Base-by-base conservation (phyloP, 176 grass and related monocot genomes). In the Aegilops tauschii region DNA sequence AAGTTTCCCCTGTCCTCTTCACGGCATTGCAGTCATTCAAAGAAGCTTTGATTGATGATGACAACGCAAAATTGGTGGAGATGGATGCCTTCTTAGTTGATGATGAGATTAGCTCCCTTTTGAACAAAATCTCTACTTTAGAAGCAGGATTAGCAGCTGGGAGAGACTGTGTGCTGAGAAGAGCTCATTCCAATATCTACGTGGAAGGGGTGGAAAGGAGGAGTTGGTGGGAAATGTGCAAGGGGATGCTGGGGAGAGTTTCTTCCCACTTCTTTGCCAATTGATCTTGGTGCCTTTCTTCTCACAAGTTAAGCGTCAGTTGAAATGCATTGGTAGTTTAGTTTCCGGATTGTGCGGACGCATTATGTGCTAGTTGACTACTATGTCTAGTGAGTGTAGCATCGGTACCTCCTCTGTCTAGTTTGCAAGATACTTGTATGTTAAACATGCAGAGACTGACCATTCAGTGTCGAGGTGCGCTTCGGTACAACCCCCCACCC, bases 11-110 rank as follows among this genome's bases (percentile, higher is more conserved):
- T 21, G 5, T 73, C 37, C 37, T 73, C 42, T 44, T 27, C 69
- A 73, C 21, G 13, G 69, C 69, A 73, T 27, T 73, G 69, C 5
- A n/a, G 25, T 73, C 37, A 25, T 73, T 73, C 11, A 73, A 44
- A 73, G 37, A 73, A 44, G 69, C 69, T 73, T 73, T 73, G 69
- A 44, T 73, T 44, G 37, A 73, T 14, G 69, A 73, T 25, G 69
- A 73, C 69, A 42, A 44, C 36, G 0, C 0, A 44, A 73, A 73
- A 44, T 73, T 73, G 1, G 5, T n/a, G 21, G 69, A 14, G 21
- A 44, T 73, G 36, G 37, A 44, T 13, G 21, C 69, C 12, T 73
- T 73, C 69, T 73, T 73, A 44, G 21, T 44, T 73, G 37, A 73
- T 1, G 69, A 42, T 12, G 69, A 73, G 69, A 42, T 73, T 25